These are phyloP conservation scores for Thamnidium elegans DNA, from an alignment of 192 early-diverging fungal genomes.

Conservation along the genomic window DNA sequence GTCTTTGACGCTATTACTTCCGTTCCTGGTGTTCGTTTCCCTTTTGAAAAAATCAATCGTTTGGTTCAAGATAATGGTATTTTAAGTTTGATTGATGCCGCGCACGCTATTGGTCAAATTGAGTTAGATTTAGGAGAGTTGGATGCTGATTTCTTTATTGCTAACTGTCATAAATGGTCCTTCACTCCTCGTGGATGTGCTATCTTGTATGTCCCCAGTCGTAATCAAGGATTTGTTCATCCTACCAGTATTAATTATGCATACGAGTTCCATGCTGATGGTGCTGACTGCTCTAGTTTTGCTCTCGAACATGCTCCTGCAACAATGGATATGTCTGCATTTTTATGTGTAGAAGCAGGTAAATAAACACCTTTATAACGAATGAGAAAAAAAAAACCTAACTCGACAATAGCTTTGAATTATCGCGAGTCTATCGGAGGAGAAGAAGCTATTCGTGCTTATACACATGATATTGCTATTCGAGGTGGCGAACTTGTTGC, in stretches of 20 bases:
- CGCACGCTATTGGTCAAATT: constrained; percentile 62
- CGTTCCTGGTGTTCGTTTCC: constrained; percentile 43
- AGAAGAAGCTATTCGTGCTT: constrained; percentile 55
- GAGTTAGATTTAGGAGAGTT: constrained; percentile 48
- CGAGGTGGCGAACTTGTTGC: constrained; percentile 55
- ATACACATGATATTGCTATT: constrained; percentile 52
- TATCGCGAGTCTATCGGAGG: constrained; percentile 58
- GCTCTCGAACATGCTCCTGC: constrained; percentile 36
- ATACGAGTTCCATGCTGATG: constrained; percentile 25
- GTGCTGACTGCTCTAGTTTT: constrained; percentile 23
- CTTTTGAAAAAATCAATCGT: constrained; percentile 40
- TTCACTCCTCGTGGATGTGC: constrained; percentile 53
- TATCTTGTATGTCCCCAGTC: constrained; percentile 48
- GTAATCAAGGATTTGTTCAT: constrained; percentile 47
- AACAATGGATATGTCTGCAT: constrained; percentile 30
- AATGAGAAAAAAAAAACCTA: too few relatives aligned
- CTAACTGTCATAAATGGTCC: constrained; percentile 67
- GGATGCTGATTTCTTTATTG: constrained; percentile 61
- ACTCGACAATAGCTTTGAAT: constrained; percentile 36
- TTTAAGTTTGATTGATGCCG: constrained; percentile 60
- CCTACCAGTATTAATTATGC: constrained; percentile 38
- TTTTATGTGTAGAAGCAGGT: constrained; percentile 23
- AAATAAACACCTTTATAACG: neutral
- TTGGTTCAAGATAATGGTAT: constrained; percentile 46
- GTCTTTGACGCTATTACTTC: constrained; percentile 54